Conservation (phyloP, 352 stramenopile genomes). For the Phytopythium ostracodes region DNA sequence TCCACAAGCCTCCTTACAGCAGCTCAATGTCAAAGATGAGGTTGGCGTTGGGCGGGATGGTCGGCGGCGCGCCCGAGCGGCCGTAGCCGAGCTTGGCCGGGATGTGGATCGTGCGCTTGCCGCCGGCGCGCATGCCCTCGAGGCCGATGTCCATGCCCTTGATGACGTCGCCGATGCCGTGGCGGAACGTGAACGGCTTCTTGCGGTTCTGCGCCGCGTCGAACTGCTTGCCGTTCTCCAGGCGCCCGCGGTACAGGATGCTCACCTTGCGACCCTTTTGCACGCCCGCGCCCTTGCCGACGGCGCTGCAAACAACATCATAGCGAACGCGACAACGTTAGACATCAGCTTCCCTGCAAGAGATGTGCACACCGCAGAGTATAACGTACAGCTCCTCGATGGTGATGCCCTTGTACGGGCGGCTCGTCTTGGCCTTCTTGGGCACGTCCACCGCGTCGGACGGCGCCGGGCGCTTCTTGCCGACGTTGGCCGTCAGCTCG, state of each 20-base stretch:
- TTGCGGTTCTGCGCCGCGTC: constrained; percentile 79
- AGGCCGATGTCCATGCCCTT: constrained; percentile 96
- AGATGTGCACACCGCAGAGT: background rate
- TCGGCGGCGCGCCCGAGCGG: constrained; percentile 59
- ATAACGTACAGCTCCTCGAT: constrained; percentile 70
- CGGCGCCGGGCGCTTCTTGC: constrained; percentile 68
- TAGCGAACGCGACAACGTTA: no score
- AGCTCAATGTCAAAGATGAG: constrained; percentile 95
- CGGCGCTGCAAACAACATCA: constrained; percentile 25
- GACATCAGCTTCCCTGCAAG: no score
- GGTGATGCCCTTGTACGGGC: constrained; percentile 73
- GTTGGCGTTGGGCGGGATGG: constrained; percentile 90
- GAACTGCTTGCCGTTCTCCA: constrained; percentile 86
- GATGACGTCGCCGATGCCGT: constrained; percentile 90
- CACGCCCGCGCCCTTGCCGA: constrained; percentile 66
- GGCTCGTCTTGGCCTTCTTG: constrained; percentile 74
- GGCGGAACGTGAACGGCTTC: constrained; percentile 80
- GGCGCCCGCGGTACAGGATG: constrained; percentile 77
- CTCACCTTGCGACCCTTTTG: constrained; percentile 66
- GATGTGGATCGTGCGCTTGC: constrained; percentile 93
- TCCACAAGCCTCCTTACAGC: constrained; percentile 25
- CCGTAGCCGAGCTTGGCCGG: constrained; percentile 94
- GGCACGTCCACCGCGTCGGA: constrained; percentile 56
- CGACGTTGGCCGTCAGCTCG: constrained; percentile 30
- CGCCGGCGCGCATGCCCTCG: constrained; percentile 78